Evolutionary conservation across 2,329 filamentous ascomycete genomes (phyloP).

Genomic region (Arthroderma uncinatum): DNA sequence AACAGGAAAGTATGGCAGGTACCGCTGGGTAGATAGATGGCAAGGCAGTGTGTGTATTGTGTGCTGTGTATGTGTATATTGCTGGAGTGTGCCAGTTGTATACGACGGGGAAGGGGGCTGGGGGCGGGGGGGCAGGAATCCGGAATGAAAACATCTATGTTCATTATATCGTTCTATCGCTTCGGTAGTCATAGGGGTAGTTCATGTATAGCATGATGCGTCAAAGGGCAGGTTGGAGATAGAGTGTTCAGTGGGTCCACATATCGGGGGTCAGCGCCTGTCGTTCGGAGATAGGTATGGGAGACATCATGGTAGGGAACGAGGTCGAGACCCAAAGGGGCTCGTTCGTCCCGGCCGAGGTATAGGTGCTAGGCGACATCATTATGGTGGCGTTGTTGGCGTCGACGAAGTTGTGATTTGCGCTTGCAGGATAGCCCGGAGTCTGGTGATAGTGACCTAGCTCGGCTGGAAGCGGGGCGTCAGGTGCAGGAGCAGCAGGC

Average conservation of each 20-base stretch:
- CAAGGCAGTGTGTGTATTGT: not conserved
- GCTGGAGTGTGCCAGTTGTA: not conserved
- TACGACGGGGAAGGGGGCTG: not conserved
- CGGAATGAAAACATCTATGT: not conserved
- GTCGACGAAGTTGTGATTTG: slow-evolving; percentile 4
- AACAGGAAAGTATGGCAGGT: not conserved
- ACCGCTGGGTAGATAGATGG: not conserved
- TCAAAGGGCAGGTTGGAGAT: not conserved
- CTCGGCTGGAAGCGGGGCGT: slow-evolving; percentile 8
- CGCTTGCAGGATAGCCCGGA: not conserved
- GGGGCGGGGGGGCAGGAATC: not conserved
- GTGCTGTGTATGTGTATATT: not conserved
- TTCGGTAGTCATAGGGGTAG: not conserved
- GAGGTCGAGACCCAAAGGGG: slow-evolving; percentile 11
- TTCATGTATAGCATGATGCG: not conserved
- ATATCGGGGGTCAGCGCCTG: not conserved
- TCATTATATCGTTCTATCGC: slow-evolving; percentile 3
- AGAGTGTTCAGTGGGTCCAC: not conserved
- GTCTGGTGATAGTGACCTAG: slow-evolving; percentile 8
- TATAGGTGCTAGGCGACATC: not conserved
- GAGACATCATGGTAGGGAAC: slow-evolving; percentile 5
- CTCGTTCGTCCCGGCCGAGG: slow-evolving; percentile 7
- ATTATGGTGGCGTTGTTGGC: slow-evolving; percentile 3
- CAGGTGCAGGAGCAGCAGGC: not conserved
- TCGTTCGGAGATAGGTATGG: not conserved